Conservation (phyloP, 2,329 filamentous ascomycete genomes). For the Elsinoe arachidis region DNA sequence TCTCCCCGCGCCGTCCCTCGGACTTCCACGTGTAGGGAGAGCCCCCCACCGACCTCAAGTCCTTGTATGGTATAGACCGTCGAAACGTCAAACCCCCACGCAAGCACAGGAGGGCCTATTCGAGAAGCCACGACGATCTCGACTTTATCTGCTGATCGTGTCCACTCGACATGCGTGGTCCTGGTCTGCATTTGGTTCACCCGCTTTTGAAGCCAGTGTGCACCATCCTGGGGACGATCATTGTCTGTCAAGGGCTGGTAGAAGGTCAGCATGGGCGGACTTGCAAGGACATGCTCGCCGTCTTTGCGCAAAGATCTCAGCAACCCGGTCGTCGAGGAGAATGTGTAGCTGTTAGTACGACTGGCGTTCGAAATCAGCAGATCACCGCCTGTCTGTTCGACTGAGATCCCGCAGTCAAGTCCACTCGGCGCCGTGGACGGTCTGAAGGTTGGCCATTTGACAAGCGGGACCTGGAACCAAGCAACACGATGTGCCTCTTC, state of each 20-base stretch:
- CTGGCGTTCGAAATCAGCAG: constrained; percentile 32
- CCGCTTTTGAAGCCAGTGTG: background rate
- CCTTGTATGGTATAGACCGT: constrained; percentile 46
- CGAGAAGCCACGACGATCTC: constrained; percentile 13
- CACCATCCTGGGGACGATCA: constrained; percentile 30
- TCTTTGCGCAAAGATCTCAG: background rate
- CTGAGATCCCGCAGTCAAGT: constrained; percentile 14
- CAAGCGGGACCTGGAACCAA: constrained; percentile 18
- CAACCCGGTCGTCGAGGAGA: background rate
- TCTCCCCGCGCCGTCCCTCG: constrained; percentile 37
- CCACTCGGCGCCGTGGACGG: constrained; percentile 8
- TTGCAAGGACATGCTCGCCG: background rate
- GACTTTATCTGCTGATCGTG: constrained; percentile 19
- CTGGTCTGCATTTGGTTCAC: constrained; percentile 40
- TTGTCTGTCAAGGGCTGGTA: constrained; percentile 61
- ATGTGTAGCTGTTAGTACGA: constrained; percentile 25
- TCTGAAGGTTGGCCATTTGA: constrained; percentile 6
- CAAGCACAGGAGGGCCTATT: constrained; percentile 51
- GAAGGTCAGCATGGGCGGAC: constrained; percentile 38
- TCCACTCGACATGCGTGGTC: constrained; percentile 43
- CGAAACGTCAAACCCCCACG: constrained; percentile 44
- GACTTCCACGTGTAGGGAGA: constrained; percentile 38
- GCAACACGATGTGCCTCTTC: constrained; percentile 17
- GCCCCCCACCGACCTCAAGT: constrained; percentile 26
- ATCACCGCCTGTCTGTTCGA: constrained; percentile 7